Percentiles rank a stretch among this genome's conserved stretches.
Conservation (phyloP, 495 filamentous ascomycete genomes). For the Wilcoxina mikolae region DNA sequence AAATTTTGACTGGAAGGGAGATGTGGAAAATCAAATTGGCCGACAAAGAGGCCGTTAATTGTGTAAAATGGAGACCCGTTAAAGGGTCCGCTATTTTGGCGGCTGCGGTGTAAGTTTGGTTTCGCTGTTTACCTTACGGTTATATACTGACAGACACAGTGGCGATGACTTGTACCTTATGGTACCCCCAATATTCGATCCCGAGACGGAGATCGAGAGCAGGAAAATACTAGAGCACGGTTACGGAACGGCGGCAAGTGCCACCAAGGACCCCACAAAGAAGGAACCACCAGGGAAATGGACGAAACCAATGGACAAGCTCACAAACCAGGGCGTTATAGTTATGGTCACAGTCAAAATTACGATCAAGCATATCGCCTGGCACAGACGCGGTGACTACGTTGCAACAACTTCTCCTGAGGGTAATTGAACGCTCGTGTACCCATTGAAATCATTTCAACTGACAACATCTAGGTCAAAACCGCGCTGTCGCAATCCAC, state of each 20-base stretch:
- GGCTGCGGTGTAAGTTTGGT: constrained; percentile 44
- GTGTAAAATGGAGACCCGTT: constrained; percentile 77
- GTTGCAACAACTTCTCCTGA: constrained; percentile 77
- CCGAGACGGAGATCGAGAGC: constrained; percentile 57
- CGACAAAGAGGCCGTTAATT: constrained; percentile 68
- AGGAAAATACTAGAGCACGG: constrained; percentile 66
- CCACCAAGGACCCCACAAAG: constrained; percentile 43
- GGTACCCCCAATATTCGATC: constrained; percentile 55
- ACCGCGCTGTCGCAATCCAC: constrained; percentile 84
- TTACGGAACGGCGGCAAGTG: constrained; percentile 71
- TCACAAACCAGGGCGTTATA: constrained; percentile 55
- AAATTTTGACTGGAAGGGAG: constrained; percentile 71
- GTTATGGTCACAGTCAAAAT: constrained; percentile 66
- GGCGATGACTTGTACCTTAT: constrained; percentile 76
- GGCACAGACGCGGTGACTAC: constrained; percentile 91
- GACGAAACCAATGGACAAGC: constrained; percentile 57
- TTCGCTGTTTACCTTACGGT: neutral
- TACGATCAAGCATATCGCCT: constrained; percentile 75
- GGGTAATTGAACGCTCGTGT: neutral
- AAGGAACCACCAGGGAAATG: constrained; percentile 68
- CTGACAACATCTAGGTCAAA: constrained; percentile 37
- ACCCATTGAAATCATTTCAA: neutral
- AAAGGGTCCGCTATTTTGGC: constrained; percentile 68
- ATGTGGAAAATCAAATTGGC: constrained; percentile 69
- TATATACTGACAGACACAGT: constrained; percentile 7